Percentiles rank a stretch among this genome's conserved stretches.
Conservation (phyloP, 495 filamentous ascomycete genomes). For the Lindgomyces ingoldianus region DNA sequence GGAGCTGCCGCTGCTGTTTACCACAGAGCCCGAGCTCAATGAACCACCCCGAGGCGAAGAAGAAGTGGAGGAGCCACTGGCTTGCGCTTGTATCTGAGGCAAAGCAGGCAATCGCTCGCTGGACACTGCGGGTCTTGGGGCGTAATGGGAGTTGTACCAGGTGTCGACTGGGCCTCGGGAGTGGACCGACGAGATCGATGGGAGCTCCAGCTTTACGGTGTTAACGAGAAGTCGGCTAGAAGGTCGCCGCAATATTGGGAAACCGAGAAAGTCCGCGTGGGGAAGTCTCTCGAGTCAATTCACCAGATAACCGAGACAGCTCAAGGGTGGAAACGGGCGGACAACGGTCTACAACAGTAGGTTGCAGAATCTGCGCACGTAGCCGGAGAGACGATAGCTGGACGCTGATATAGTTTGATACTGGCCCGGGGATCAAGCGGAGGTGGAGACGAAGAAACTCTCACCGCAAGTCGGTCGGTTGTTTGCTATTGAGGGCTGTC, state of each 20-base stretch:
- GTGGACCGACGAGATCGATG: constrained; percentile 87
- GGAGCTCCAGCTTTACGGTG: constrained; percentile 98
- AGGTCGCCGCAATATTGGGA: constrained; percentile 9
- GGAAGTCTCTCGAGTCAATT: constrained; percentile 34
- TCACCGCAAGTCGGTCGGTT: constrained; percentile 33
- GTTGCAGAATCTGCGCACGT: constrained; percentile 40
- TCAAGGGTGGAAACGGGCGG: constrained; percentile 23
- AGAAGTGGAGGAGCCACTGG: constrained; percentile 61
- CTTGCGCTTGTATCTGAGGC: constrained; percentile 65
- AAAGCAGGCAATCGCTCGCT: constrained; percentile 79
- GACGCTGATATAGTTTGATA: constrained; percentile 30
- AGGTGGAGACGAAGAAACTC: too few relatives aligned
- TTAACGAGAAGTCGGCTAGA: constrained; percentile 47
- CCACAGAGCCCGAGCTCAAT: constrained; percentile 56
- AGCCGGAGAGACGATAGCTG: constrained; percentile 35
- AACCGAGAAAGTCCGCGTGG: constrained; percentile 18
- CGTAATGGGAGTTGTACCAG: constrained; percentile 73
- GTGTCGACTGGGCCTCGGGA: constrained; percentile 83
- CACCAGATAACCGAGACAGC: constrained; percentile 29
- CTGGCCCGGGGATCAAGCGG: constrained; percentile 13
- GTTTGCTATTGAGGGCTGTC: constrained; percentile 33
- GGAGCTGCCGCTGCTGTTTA: constrained; percentile 43
- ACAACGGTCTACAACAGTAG: constrained; percentile 38
- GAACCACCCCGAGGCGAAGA: constrained; percentile 71
- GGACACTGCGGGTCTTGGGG: constrained; percentile 65